Base-by-base conservation (phyloP, 768 basidiomycete species). In the Amanita exitialis region DNA sequence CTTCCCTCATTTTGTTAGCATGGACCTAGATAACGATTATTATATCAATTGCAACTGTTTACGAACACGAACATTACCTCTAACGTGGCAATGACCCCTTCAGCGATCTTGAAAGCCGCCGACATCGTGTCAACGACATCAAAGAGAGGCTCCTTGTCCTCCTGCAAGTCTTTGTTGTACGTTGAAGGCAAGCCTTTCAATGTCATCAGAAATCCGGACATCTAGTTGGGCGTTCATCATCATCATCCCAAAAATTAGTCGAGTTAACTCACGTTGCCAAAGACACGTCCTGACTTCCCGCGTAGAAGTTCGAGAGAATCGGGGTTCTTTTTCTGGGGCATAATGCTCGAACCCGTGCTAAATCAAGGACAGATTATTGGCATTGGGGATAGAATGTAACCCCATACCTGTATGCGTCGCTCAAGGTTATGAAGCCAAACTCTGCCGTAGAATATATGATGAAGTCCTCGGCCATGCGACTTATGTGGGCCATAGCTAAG, bases 271-370 rank as follows among this genome's bases (percentile, higher is more conserved):
- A 88, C 91, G 61, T 91, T 84, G 52, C 96, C 96, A 67, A 97
- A 95, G 18, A 95, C 77, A 23, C 96, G 83, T 4, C 96, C 96
- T 28, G 88, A 79, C 68, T 99, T 99, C 58, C 96, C 96, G 52
- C 96, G 83, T 52, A 99, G 73, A 18, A 99, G 75, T 66, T 99
- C 96, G 49, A 96, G 72, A 8, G 95, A 97, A 65, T 98, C 96
- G 0, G 94, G 90, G 62, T 97, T 97, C 71, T 98, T 99, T 73
- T 99, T 98, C 64, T 98, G 96, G 4, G 96, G 96, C 96, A 99
- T 99, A 64, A 99, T 97, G 58, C 94, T 97, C 36, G 94, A 97
- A 6, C 96, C 96, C 39, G 96, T 99, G 63, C 93, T 97, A 57
- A 9, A 44, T 56, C 20, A 36, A 27, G 47, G 34, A 53, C 39